Evolutionary conservation across 129 eudicot genomes (phyloP).

Genomic region (Apium graveolens): DNA sequence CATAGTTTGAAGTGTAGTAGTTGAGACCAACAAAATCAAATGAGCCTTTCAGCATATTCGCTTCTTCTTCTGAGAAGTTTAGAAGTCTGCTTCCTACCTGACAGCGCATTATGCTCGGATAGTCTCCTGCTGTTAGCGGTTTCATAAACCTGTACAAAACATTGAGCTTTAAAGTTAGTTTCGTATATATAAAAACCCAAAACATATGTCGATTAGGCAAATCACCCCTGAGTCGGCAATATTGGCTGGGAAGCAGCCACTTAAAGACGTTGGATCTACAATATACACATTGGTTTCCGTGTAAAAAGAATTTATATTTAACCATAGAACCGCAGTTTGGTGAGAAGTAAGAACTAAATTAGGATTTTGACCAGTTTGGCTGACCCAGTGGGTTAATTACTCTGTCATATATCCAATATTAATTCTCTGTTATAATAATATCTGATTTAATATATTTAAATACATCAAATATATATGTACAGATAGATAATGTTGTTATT

Average conservation of each 20-base stretch:
- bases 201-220: background rate
- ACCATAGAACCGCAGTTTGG: background rate
- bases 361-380: background rate
- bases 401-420: background rate
- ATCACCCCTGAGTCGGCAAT: background rate
- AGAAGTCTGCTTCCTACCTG: constrained; percentile 38
- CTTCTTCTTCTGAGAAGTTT: constrained; percentile 45
- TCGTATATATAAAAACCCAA: background rate
- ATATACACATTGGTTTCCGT: background rate
- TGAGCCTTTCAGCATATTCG: constrained; percentile 42
- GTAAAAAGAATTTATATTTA: background rate
- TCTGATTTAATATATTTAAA: background rate
- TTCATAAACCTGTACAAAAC: constrained; percentile 41
- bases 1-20: constrained; percentile 55
- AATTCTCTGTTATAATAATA: background rate
- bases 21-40: constrained; percentile 59
- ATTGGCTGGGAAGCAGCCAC: background rate
- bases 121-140: constrained; percentile 48
- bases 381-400: background rate
- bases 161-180: background rate
- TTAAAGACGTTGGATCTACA: background rate
- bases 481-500: background rate
- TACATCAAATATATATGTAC: background rate
- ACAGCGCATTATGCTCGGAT: constrained; percentile 40
- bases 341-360: background rate